Percentiles rank a stretch among this genome's conserved stretches.
Evolutionary conservation across 345 rosid species (phyloP).

Genomic region (Populus simonii): DNA sequence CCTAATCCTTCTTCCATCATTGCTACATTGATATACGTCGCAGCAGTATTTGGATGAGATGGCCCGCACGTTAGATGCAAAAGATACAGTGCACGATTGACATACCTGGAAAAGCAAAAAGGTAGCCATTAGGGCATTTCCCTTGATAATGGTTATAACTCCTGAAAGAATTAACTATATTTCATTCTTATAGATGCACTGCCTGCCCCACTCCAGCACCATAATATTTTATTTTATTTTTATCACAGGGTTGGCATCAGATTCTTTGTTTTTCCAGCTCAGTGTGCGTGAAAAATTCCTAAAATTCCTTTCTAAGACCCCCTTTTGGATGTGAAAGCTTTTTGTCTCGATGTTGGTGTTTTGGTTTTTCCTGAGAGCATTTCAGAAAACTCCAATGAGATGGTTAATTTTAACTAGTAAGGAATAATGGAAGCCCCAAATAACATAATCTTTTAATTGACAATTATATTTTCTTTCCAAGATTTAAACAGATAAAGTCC

Average conservation of each 20-base stretch:
- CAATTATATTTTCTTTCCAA: background rate
- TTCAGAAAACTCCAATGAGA: background rate
- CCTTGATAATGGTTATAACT: background rate
- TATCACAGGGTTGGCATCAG: background rate
- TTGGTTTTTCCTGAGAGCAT: background rate
- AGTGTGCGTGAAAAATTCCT: background rate
- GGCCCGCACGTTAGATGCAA: constrained; percentile 38
- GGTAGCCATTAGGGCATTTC: background rate
- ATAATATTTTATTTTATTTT: background rate
- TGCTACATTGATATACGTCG: constrained; percentile 37
- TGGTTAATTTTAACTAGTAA: background rate
- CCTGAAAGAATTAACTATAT: background rate
- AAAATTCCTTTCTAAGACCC: background rate
- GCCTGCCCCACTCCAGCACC: background rate
- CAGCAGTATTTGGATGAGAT: constrained; percentile 40
- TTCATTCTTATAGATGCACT: background rate
- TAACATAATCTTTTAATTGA: background rate
- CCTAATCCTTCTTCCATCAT: constrained; percentile 43
- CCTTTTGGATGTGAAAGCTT: background rate
- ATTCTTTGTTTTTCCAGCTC: background rate
- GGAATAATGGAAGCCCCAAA: background rate
- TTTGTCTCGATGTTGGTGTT: background rate
- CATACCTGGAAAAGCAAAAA: constrained; percentile 24
- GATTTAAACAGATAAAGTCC: background rate
- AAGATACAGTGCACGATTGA: constrained; percentile 35